Evolutionary conservation across 1,139 yeast species (phyloP), one percentile per base, ranked within the genome.

Genomic region (Candida tropicalis): DNA sequence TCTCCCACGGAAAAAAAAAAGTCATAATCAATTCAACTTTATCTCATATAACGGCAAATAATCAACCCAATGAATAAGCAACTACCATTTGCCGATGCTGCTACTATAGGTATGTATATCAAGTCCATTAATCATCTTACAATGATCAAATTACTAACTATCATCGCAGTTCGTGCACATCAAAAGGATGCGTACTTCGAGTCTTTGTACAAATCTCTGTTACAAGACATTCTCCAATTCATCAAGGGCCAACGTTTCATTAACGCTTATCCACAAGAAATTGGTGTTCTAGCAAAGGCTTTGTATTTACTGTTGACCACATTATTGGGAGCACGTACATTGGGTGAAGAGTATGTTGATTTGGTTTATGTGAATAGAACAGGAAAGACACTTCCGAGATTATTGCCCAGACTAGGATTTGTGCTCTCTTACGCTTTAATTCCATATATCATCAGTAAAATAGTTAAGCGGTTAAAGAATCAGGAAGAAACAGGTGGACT

Each of bases 291-390:
- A 2, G 79, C 87, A 4, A 79, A 83, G 44, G 65, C 84, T 2
- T 42, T 82, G 1, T 90, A 91, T 56, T 68, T 88, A 22, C 68
- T 74, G 2, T 66, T 88, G 29, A 91, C 97, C 0, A 89, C 97
- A 0, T 62, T 86, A 12, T 49, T 80, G 4, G 93, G 95, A 0
- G 81, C 88, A 4, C 72, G 95, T 44, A 91, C 98, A 0, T 67
- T 91, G 26, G 99, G 99, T 0, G 98, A 91, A 60, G 98, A 93
- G 63, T 91, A 91, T 61, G 93, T 91, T 13, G 97, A 91, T 62
- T 68, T 91, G 45, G 69, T 85, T 15, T 88, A 89, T 56, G 87
- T 87, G 5, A 74, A 60, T 46, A 70, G 73, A 46, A 65, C 63
- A 41, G 88, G 83, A 0, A 68, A 55, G 20, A 56, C 67, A 23